Conservation (phyloP, 129 eudicot species). For the Lactuca saligna region DNA sequence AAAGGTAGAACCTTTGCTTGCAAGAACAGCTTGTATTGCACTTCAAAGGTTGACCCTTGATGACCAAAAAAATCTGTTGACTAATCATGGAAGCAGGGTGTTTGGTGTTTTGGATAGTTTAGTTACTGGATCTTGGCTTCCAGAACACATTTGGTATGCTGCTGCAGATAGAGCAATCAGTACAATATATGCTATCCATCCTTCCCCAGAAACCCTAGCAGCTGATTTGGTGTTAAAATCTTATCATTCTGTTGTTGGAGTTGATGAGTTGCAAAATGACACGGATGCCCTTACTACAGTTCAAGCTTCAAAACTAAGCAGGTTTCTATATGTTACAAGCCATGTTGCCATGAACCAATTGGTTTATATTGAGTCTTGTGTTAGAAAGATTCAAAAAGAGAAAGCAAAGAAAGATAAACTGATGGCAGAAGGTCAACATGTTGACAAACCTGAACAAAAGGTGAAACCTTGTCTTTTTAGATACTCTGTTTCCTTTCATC, state of each 20-base stretch:
- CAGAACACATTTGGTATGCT: conserved; percentile 85
- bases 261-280: conserved; percentile 50
- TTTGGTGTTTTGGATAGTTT: conserved; percentile 71
- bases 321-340: conserved; percentile 69
- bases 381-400: conserved; percentile 72
- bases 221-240: conserved; percentile 63
- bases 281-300: conserved; percentile 46
- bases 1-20: conserved; percentile 97
- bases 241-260: conserved; percentile 59
- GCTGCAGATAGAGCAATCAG: conserved; percentile 93
- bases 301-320: conserved; percentile 66
- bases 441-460: conserved; percentile 42
- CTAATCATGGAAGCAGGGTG: conserved; percentile 69
- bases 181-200: conserved; percentile 81
- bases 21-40: conserved; percentile 87
- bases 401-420: conserved; percentile 74
- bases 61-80: conserved; percentile 72
- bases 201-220: conserved; percentile 83
- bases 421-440: conserved; percentile 45
- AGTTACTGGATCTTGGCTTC: conserved; percentile 71
- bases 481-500: conserved; percentile 2
- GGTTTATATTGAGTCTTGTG: conserved; percentile 82
- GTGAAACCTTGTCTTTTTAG: conserved; percentile 29
- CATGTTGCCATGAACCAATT: conserved; percentile 92
- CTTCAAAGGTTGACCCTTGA: conserved; percentile 77